These are phyloP conservation scores for Cadophora gregata DNA, from an alignment of 2,329 filamentous ascomycete genomes.

Conservation along the genomic window DNA sequence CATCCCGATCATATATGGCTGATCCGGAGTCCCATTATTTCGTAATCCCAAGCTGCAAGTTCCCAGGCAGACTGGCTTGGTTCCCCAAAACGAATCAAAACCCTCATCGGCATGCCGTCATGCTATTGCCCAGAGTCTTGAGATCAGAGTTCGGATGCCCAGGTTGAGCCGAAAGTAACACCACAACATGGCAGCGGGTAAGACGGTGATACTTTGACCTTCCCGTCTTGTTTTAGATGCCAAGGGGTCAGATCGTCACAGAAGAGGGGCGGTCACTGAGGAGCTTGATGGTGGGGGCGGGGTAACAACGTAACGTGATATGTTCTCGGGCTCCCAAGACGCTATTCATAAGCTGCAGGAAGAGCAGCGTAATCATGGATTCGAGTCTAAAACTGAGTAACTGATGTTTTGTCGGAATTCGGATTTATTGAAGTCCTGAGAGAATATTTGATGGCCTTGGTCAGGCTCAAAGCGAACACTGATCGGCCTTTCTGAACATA, in stretches of 20 bases:
- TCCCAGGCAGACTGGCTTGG: neutral
- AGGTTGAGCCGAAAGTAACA: neutral
- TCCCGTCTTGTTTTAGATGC: slow-evolving; percentile 11
- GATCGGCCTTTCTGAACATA: too few species aligned
- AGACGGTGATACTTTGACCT: neutral
- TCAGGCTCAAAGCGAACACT: too few species aligned
- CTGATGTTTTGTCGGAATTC: too few species aligned
- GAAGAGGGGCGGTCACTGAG: neutral
- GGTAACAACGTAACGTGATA: neutral
- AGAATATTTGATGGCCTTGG: too few species aligned
- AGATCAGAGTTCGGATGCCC: neutral
- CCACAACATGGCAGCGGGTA: neutral
- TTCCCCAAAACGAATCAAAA: neutral
- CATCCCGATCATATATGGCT: too few species aligned
- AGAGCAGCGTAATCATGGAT: neutral
- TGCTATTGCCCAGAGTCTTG: neutral
- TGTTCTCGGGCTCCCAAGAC: neutral
- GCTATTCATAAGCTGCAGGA: neutral
- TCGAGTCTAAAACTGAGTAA: too few species aligned
- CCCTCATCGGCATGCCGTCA: neutral
- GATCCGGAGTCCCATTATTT: neutral
- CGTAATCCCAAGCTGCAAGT: neutral
- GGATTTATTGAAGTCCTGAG: too few species aligned
- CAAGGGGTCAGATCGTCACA: neutral
- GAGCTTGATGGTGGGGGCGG: slow-evolving; percentile 4